Evolutionary conservation across 106 monocot species (phyloP), one percentile per base, ranked within the genome.

Genomic region (Agapanthus africanus): DNA sequence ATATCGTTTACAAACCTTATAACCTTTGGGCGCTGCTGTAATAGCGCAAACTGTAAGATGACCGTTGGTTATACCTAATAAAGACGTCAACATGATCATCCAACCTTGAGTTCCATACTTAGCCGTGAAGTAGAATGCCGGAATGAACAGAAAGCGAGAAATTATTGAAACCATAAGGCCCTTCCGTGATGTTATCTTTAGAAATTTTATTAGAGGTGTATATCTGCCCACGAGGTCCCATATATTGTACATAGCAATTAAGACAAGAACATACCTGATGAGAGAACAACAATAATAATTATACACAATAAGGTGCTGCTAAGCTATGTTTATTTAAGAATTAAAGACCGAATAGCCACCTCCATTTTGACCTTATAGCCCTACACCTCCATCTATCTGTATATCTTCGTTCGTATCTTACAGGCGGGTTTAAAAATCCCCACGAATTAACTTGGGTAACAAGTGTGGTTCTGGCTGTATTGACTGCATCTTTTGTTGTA

Each of bases 51-150:
- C 82, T 10, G 86, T 87, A 36, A 87, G 79, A 71, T 87, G 66
- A 54, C 86, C 86, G 56, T 87, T 87, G 33, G 67, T 79, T 11
- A 87, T 7, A 40, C 86, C 86, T 44, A 87, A 65, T 5, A 87
- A 30, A 3, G 82, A 87, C 23, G 82, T 82, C 65, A 87, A 51
- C 77, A 79, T 62, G 74, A 87, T 87, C 87, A 87, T 87, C 67
- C 71, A 87, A 0, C 82, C 82, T 59, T 87, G 87, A 14, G 8
- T 73, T 61, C 81, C 85, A 49, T 81, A 82, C 27, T 79, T 81
- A 4, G 81, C 79, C 0, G 85, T 61, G 79, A 88, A 88, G 71
- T 88, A 88, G 59, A 88, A 88, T 18, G 88, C 81, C 7, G 88
- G 88, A n/a, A 88, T 79, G 28, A 88, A 68, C 15, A 88, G 31